Evolutionary conservation across 2,329 filamentous ascomycete species (phyloP).

Genomic region (Paracorniculantispora psalliotae): DNA sequence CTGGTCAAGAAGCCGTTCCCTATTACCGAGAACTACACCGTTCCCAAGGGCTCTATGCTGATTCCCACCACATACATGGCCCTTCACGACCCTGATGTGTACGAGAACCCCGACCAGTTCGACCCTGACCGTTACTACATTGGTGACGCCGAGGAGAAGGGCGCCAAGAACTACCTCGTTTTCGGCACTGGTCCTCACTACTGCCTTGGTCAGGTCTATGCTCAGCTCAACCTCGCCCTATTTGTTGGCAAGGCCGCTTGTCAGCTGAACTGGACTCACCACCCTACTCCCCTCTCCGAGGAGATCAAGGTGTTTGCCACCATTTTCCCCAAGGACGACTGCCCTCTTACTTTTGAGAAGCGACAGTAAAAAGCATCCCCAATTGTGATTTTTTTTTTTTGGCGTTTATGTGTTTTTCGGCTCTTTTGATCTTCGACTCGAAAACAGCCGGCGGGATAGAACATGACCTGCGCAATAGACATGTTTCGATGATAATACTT

Average conservation of each 20-base stretch:
- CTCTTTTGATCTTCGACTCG: neutral
- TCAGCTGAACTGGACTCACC: conserved; percentile 84
- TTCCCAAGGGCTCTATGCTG: conserved; percentile 44
- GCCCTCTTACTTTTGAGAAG: conserved; percentile 67
- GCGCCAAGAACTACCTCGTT: conserved; percentile 53
- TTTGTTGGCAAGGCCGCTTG: conserved; percentile 89
- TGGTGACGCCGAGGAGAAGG: conserved; percentile 44
- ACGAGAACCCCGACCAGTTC: conserved; percentile 42
- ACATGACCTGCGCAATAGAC: neutral
- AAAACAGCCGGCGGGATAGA: conserved; percentile 1
- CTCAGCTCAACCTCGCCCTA: conserved; percentile 79
- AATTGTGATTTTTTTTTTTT: neutral
- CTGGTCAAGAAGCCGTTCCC: conserved; percentile 51
- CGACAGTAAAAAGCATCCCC: conserved; percentile 37
- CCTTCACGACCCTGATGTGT: conserved; percentile 43
- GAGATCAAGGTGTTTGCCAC: conserved; percentile 98
- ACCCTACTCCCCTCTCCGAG: conserved; percentile 76
- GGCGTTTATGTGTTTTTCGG: conserved; percentile 4
- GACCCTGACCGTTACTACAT: conserved; percentile 49
- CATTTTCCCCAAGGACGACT: conserved; percentile 94
- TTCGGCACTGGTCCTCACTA: conserved; percentile 48
- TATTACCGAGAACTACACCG: conserved; percentile 42
- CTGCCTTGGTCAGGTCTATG: conserved; percentile 73
- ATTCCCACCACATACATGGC: conserved; percentile 48
- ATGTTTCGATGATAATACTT: conserved; percentile 1